Conservation (phyloP, 805 yeast species). For the Henningerozyma blattae region DNA sequence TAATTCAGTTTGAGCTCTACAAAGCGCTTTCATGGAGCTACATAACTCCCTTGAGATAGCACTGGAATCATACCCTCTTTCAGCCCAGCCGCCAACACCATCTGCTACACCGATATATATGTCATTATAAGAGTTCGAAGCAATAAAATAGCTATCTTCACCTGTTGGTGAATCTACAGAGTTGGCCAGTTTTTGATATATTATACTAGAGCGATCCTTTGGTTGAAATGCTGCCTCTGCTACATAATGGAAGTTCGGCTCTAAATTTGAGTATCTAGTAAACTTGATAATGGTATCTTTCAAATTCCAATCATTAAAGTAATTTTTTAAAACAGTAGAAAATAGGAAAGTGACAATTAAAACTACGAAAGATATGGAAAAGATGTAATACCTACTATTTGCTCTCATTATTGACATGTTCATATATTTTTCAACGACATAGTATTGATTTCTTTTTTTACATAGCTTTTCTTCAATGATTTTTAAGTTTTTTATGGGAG, state of each 20-base stretch:
- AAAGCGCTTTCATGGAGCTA: constrained; percentile 32
- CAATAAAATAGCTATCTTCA: constrained; percentile 61
- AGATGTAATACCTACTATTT: too few species aligned
- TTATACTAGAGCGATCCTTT: constrained; percentile 48
- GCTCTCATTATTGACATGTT: too few species aligned
- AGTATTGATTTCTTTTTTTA: too few species aligned
- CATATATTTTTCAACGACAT: too few species aligned
- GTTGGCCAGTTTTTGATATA: constrained; percentile 24
- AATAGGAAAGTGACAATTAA: too few species aligned
- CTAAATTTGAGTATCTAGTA: too few species aligned
- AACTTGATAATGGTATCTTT: too few species aligned
- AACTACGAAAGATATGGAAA: too few species aligned
- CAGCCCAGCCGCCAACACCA: constrained; percentile 98
- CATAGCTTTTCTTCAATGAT: too few species aligned
- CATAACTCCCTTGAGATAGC: constrained; percentile 79
- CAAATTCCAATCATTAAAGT: too few species aligned
- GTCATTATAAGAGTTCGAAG: constrained; percentile 19
- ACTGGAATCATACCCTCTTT: constrained; percentile 79
- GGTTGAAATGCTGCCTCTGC: constrained; percentile 66
- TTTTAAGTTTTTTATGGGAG: too few species aligned
- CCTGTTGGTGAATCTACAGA: constrained; percentile 52
- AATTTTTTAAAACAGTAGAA: too few species aligned
- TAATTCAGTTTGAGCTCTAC: neutral
- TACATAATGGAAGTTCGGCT: neutral
- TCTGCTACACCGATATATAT: constrained; percentile 77